phyloP scores from a whole-genome alignment of 148 eudicot species.

The Gaultheria prostrata region DNA sequence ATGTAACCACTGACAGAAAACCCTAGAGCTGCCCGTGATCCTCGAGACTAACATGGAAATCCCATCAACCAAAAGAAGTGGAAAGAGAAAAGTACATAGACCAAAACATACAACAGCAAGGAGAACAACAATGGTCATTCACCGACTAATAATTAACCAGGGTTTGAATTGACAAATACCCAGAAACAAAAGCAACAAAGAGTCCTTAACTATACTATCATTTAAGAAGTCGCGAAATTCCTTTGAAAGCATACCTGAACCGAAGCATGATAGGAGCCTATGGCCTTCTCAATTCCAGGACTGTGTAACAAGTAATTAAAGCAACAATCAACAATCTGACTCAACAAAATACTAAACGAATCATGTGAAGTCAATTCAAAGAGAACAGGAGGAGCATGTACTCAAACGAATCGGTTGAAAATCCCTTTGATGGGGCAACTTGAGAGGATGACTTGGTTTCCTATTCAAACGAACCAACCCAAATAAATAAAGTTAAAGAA shows the following conservation, averaged over 20 bases:
- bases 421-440: conserved; percentile 37
- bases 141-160: neutral
- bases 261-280: conserved; percentile 78
- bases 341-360: neutral
- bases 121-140: neutral
- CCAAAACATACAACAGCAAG: neutral
- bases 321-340: neutral
- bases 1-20: neutral
- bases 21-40: neutral
- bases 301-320: conserved; percentile 26
- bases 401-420: conserved; percentile 42
- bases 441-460: conserved; percentile 43
- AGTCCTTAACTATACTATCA: neutral
- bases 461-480: conserved; percentile 17
- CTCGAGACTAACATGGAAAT: neutral
- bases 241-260: conserved; percentile 57
- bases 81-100: neutral
- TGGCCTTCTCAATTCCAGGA: conserved; percentile 54
- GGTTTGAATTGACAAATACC: neutral
- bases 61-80: neutral
- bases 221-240: neutral
- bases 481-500: neutral
- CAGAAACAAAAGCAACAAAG: neutral
- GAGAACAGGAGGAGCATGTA: neutral
- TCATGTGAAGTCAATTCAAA: neutral